Conservation (phyloP, 2,329 filamentous ascomycete species). For the Catunica adiposa region DNA sequence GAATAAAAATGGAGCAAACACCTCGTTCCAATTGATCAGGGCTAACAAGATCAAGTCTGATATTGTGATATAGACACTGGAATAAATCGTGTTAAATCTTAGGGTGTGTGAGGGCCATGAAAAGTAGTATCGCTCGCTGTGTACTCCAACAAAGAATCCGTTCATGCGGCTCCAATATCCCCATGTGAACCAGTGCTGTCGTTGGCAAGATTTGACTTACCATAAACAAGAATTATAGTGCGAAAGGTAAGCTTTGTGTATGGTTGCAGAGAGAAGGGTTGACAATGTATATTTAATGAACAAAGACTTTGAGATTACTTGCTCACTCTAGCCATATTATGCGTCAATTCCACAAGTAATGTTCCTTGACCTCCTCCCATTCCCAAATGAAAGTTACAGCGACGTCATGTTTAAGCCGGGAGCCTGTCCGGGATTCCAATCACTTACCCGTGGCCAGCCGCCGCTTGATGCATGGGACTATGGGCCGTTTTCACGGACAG, state of each 20-base stretch:
- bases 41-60: neutral
- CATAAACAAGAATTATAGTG: neutral
- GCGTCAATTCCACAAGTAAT: no score
- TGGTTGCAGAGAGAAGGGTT: no score
- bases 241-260: neutral
- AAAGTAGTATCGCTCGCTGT: no score
- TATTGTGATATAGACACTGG: neutral
- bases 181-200: neutral
- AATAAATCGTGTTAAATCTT: no score
- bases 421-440: neutral
- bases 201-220: neutral
- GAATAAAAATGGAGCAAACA: conserved; percentile 8
- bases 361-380: no score
- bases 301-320: no score
- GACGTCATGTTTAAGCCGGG: neutral
- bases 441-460: neutral
- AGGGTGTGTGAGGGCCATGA: no score
- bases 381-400: no score
- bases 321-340: no score
- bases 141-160: neutral
- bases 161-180: neutral
- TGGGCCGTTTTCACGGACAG: conserved; percentile 2
- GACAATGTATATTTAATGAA: no score
- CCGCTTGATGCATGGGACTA: conserved; percentile 2
- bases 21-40: neutral